These are phyloP conservation scores for Brettanomyces sp. DNA, from an alignment of 805 yeast species.

Conservation along the genomic window DNA sequence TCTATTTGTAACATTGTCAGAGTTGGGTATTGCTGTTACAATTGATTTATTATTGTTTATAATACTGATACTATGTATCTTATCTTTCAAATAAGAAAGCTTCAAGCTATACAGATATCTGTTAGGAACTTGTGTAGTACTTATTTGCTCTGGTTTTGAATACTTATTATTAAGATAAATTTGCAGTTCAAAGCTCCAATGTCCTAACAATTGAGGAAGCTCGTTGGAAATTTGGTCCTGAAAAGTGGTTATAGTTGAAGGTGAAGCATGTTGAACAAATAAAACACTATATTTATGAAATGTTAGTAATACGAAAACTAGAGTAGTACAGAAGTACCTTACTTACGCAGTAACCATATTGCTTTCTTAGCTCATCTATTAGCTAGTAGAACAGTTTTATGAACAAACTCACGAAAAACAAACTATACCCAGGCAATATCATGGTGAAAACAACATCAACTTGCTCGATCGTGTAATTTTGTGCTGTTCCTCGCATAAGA, in stretches of 20 bases:
- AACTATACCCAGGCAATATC: too few species aligned
- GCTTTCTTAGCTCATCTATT: neutral
- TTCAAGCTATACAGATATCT: constrained; percentile 41
- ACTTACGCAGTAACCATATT: constrained; percentile 28
- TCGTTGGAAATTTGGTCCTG: constrained; percentile 66
- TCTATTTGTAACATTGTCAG: constrained; percentile 6
- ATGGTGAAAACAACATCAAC: too few species aligned
- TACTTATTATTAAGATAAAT: constrained; percentile 57
- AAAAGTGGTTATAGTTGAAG: constrained; percentile 55
- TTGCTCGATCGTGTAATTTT: too few species aligned
- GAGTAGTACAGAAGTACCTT: too few species aligned
- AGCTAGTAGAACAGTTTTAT: too few species aligned
- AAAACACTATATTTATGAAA: constrained; percentile 23
- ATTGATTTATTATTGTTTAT: constrained; percentile 34
- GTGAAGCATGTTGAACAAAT: constrained; percentile 35
- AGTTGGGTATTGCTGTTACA: constrained; percentile 21
- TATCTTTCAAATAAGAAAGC: constrained; percentile 35
- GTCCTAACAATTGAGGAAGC: constrained; percentile 49
- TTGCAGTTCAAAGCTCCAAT: constrained; percentile 63
- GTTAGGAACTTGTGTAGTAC: constrained; percentile 29
- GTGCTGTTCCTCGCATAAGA: too few species aligned
- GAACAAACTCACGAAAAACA: too few species aligned
- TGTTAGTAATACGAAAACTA: neutral
- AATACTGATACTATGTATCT: constrained; percentile 37
- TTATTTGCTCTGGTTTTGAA: constrained; percentile 31